Base-by-base conservation (phyloP, 2,329 filamentous ascomycete genomes). In the Botrytis hyacinthi region DNA sequence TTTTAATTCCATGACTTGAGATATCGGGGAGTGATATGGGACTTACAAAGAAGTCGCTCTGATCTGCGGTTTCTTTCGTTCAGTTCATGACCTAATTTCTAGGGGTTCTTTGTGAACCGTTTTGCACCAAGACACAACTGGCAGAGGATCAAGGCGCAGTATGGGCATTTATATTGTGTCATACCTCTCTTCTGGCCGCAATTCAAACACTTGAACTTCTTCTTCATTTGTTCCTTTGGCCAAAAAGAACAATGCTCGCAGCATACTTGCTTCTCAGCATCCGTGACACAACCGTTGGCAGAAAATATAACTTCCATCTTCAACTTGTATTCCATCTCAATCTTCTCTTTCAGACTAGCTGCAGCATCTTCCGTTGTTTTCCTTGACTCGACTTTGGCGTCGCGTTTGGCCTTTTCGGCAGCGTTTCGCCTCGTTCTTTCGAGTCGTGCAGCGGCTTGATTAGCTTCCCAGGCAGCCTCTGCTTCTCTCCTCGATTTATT, bases 171-270 rank as follows among this genome's bases (percentile, higher is more conserved):
- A 54, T 72, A 77, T 3, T 59, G 70, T 18, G 61, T 73, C 68
- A 74, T 72, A 8, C 74, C 75, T 9, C 76, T 70, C 74, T 76
- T 77, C 70, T 77, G 72, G 4, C 46, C 63, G 63, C 76, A 78
- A 12, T 18, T 63, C 8, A 44, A 68, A 29, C 77, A 78, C 59
- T 76, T 77, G 35, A 76, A 72, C 68, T 78, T 78, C 42, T 66
- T 72, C 60, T 73, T 75, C 20, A 67, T 62, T 44, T 73, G 65
- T 35, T 75, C 72, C 60, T 75, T 77, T 4, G 75, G 63, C 74
- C 76, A 78, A 37, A 77, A 77, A 10, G 29, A 67, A 20, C 70
- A 68, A 44, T 78, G 76, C 12, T 60, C 59, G 59, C 77, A 78
- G 18, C 29, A 70, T 18, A 29, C 26, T 42, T 75, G 73, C 71